These are phyloP conservation scores for Annulohypoxylon stygium DNA, from an alignment of 495 filamentous ascomycete genomes.

Conservation along the genomic window DNA sequence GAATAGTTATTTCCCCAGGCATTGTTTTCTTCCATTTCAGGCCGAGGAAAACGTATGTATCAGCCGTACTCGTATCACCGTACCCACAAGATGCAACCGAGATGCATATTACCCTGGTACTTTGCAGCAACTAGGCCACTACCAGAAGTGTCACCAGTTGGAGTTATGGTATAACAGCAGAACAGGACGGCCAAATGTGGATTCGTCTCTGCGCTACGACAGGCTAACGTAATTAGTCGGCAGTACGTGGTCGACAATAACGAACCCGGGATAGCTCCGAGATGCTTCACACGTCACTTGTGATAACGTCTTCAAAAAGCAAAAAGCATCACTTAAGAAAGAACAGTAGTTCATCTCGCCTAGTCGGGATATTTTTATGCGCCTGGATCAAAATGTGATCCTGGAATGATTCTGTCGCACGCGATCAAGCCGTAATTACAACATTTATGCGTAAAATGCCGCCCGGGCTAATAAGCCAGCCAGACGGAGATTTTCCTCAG, in stretches of 20 bases:
- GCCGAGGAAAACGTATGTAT: conserved; percentile 38
- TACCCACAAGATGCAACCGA: conserved; percentile 47
- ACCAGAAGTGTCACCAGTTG: conserved; percentile 38
- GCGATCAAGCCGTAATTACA: conserved; percentile 50
- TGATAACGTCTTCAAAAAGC: conserved; percentile 29
- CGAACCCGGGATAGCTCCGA: conserved; percentile 41
- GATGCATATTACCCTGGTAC: conserved; percentile 38
- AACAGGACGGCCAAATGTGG: conserved; percentile 31
- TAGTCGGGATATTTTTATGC: conserved; percentile 51
- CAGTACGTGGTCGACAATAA: conserved; percentile 26
- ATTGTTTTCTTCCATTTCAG: conserved; percentile 18
- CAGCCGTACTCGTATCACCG: conserved; percentile 43
- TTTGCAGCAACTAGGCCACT: conserved; percentile 21
- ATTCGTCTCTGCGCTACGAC: conserved; percentile 35
- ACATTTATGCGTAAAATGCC: conserved; percentile 52
- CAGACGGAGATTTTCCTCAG: conserved; percentile 51
- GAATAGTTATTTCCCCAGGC: not conserved
- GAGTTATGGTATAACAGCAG: conserved; percentile 30
- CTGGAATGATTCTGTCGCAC: conserved; percentile 45
- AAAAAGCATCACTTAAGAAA: conserved; percentile 25
- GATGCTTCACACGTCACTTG: conserved; percentile 32
- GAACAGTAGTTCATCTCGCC: conserved; percentile 44
- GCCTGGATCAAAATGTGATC: conserved; percentile 48
- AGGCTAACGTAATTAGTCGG: conserved; percentile 37
- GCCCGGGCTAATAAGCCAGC: conserved; percentile 46